Evolutionary conservation across 306 rosid genomes (phyloP).

Genomic region (Styphnolobium japonicum): DNA sequence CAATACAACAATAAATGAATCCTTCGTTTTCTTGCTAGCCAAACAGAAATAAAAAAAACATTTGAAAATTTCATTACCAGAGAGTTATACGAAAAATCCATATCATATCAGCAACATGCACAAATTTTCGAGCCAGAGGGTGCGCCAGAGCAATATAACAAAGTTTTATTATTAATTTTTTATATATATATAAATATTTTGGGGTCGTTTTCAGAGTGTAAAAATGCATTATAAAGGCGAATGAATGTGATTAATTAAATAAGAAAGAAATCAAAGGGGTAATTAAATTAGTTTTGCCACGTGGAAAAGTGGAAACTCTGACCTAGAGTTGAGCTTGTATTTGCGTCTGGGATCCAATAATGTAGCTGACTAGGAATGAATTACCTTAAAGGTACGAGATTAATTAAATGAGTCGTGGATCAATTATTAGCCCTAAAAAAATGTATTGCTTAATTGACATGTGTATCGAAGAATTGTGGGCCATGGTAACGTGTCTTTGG

Average conservation of each 20-base stretch:
- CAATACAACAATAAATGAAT: too few relatives aligned
- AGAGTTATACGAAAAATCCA: conserved; percentile 5
- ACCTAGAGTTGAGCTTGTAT: background rate
- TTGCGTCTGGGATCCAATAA: background rate
- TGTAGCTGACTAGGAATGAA: background rate
- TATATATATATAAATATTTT: too few relatives aligned
- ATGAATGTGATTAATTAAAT: background rate
- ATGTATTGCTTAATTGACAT: background rate
- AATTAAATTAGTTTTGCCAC: background rate
- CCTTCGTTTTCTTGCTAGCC: background rate
- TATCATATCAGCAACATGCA: background rate
- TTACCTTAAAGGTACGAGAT: background rate
- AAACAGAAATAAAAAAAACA: background rate
- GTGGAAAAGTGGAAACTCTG: background rate
- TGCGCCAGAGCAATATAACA: too few relatives aligned
- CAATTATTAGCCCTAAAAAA: background rate
- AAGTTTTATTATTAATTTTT: too few relatives aligned
- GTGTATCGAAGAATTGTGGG: background rate
- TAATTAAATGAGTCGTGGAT: background rate
- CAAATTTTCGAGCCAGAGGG: background rate
- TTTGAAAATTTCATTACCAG: background rate
- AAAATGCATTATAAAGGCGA: too few relatives aligned
- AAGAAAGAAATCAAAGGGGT: background rate
- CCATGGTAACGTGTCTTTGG: background rate
- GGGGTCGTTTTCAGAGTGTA: too few relatives aligned